These are phyloP conservation scores for Taiozyma sp. DNA, from an alignment of 1,139 yeast species.

Conservation along the genomic window DNA sequence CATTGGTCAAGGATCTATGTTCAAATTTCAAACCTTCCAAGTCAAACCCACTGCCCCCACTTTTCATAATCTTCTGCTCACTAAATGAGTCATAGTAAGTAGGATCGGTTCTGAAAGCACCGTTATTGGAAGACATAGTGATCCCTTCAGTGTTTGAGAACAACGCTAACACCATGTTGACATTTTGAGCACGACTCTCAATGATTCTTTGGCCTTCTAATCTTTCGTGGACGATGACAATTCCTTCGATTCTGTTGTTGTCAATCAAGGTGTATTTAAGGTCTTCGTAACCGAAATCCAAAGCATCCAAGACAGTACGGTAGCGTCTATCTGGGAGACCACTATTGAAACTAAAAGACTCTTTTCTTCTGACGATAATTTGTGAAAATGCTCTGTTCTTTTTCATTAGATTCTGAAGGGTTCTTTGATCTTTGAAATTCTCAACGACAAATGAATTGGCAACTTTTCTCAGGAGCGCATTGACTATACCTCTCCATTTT, in stretches of 20 bases:
- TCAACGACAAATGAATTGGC: conserved; percentile 67
- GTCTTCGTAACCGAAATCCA: conserved; percentile 50
- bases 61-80: background rate
- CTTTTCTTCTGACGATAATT: conserved; percentile 53
- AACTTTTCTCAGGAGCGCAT: conserved; percentile 42
- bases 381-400: conserved; percentile 29
- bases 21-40: background rate
- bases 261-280: conserved; percentile 66
- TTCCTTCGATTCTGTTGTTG: conserved; percentile 52
- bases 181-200: conserved; percentile 35
- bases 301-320: conserved; percentile 54
- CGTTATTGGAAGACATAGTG: conserved; percentile 33
- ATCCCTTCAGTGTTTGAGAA: conserved; percentile 42
- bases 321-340: conserved; percentile 34
- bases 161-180: conserved; percentile 42
- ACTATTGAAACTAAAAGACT: conserved; percentile 45
- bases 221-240: conserved; percentile 48
- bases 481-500: conserved; percentile 63
- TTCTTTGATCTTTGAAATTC: conserved; percentile 53
- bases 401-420: conserved; percentile 41
- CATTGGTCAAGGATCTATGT: conserved; percentile 2
- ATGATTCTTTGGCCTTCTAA: conserved; percentile 46
- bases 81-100: conserved; percentile 32
- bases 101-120: conserved; percentile 57
- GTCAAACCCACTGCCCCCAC: background rate